Evolutionary conservation across 768 basidiomycete species (phyloP).

Genomic region (Boletus eberwhitei): DNA sequence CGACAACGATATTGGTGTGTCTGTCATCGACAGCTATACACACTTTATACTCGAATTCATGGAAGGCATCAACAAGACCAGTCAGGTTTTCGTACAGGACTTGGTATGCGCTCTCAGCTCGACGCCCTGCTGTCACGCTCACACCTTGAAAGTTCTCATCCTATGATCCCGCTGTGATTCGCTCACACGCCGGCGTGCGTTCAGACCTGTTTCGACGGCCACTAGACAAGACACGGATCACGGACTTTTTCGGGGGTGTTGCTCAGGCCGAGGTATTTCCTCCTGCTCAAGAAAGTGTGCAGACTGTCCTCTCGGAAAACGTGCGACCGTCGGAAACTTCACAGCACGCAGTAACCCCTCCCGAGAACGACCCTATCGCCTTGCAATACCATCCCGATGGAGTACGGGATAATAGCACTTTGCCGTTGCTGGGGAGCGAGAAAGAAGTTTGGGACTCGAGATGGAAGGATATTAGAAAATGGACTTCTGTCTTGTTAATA

Average conservation of each 20-base stretch:
- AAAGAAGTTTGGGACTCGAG: slow-evolving; percentile 9
- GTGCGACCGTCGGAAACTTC: background rate
- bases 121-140: background rate
- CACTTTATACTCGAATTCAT: slow-evolving; percentile 89
- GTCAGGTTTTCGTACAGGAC: slow-evolving; percentile 73
- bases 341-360: background rate
- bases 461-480: slow-evolving; percentile 30
- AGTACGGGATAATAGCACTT: background rate
- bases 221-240: slow-evolving; percentile 61
- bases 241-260: slow-evolving; percentile 89
- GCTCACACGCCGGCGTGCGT: slow-evolving; percentile 87
- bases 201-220: slow-evolving; percentile 73
- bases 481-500: slow-evolving; percentile 27
- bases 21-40: slow-evolving; percentile 93
- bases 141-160: slow-evolving; percentile 62
- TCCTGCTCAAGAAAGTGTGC: background rate
- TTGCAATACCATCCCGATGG: background rate
- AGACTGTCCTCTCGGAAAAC: background rate
- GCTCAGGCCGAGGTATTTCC: slow-evolving; percentile 71
- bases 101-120: slow-evolving; percentile 51
- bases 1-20: slow-evolving; percentile 91
- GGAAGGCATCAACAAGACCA: slow-evolving; percentile 91
- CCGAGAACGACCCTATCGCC: background rate
- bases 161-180: slow-evolving; percentile 71
- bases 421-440: background rate